phyloP scores from a whole-genome alignment of 2,329 filamentous ascomycete species.

The Penicillium sp. region DNA sequence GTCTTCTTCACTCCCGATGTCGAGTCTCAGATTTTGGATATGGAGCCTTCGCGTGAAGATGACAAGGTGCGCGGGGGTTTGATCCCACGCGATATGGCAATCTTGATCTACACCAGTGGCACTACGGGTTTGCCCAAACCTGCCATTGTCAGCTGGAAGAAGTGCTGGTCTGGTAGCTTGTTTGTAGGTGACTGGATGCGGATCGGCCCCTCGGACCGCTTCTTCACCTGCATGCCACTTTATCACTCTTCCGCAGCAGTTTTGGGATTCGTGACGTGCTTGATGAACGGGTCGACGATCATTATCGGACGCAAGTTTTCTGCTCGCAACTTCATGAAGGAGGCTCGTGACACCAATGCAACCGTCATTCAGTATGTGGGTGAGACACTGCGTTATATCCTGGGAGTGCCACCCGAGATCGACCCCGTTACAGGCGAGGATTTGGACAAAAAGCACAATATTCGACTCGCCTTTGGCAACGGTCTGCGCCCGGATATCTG shows the following conservation, averaged over 20 bases:
- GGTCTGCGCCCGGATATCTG: slow-evolving; percentile 85
- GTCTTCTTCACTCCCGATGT: slow-evolving; percentile 66
- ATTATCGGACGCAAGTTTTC: slow-evolving; percentile 80
- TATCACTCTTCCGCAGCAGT: slow-evolving; percentile 82
- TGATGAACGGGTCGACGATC: slow-evolving; percentile 68
- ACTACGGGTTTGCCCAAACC: slow-evolving; percentile 85
- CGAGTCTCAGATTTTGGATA: slow-evolving; percentile 60
- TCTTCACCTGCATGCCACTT: slow-evolving; percentile 86
- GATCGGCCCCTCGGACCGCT: slow-evolving; percentile 68
- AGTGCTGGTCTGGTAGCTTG: slow-evolving; percentile 61
- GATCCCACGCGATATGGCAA: slow-evolving; percentile 63
- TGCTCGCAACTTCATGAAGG: slow-evolving; percentile 75
- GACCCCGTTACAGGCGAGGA: slow-evolving; percentile 69
- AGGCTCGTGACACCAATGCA: slow-evolving; percentile 72
- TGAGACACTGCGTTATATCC: slow-evolving; percentile 82
- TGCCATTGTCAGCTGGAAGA: slow-evolving; percentile 76
- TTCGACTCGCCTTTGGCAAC: slow-evolving; percentile 82
- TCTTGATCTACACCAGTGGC: slow-evolving; percentile 84
- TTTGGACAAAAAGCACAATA: slow-evolving; percentile 73
- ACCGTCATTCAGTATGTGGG: slow-evolving; percentile 87
- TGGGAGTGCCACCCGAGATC: slow-evolving; percentile 67
- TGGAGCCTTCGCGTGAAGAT: slow-evolving; percentile 62
- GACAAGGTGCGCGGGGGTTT: slow-evolving; percentile 62
- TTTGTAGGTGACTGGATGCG: slow-evolving; percentile 64
- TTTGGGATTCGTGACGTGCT: slow-evolving; percentile 68